A percentile compares a stretch with the other conserved stretches of the same genome.
Evolutionary conservation across 2,329 filamentous ascomycete species (phyloP).

Genomic region (Gyromitra esculenta): DNA sequence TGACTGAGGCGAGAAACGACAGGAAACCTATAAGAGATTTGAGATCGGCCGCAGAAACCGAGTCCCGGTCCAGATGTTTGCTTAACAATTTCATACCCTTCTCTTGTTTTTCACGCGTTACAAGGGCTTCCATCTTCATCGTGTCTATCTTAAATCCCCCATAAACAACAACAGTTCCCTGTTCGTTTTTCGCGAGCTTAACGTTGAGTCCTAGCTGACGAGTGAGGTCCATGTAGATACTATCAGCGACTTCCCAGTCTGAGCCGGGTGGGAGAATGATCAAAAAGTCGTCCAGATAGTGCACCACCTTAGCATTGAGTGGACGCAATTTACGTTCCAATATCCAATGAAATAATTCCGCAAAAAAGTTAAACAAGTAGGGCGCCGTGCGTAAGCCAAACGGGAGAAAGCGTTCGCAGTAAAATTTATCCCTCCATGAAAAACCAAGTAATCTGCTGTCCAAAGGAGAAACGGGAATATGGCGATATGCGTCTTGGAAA

Average conservation of each 20-base stretch:
- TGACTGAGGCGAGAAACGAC: background rate
- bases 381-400: slow-evolving; percentile 22
- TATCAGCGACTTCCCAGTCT: background rate
- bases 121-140: background rate
- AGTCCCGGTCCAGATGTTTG: background rate
- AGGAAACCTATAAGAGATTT: background rate
- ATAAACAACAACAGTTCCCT: background rate
- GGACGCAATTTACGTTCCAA: slow-evolving; percentile 15
- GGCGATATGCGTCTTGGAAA: slow-evolving; percentile 26
- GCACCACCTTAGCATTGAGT: slow-evolving; percentile 8
- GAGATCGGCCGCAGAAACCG: background rate
- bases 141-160: slow-evolving; percentile 10
- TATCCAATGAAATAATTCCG: slow-evolving; percentile 33
- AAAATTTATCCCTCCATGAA: slow-evolving; percentile 11
- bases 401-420: slow-evolving; percentile 28
- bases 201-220: slow-evolving; percentile 5
- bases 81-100: background rate
- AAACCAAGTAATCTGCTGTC: slow-evolving; percentile 22
- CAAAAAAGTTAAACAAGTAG: slow-evolving; percentile 31
- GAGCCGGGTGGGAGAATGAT: slow-evolving; percentile 8
- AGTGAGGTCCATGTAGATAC: background rate
- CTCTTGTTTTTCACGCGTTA: background rate
- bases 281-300: slow-evolving; percentile 36
- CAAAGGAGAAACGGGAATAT: slow-evolving; percentile 21
- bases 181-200: slow-evolving; percentile 15